Evolutionary conservation across 2,329 filamentous ascomycete genomes (phyloP).

Genomic region (Cladosporium sphaerospermum): DNA sequence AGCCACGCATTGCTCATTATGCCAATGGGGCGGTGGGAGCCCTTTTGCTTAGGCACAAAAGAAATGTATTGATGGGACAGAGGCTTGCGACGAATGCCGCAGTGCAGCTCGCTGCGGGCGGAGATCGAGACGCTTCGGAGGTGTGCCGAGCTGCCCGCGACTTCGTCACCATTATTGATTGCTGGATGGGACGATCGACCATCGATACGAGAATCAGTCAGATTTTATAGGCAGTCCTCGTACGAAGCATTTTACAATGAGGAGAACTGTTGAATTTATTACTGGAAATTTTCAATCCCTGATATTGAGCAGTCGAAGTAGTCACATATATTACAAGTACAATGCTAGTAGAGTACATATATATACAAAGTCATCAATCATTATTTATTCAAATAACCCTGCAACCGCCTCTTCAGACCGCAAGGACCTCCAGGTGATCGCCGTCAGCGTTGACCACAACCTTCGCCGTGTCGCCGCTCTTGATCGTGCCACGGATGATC

Average conservation of each 20-base stretch:
- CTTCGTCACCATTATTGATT: no score
- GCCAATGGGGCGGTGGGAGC: no score
- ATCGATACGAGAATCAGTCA: background rate
- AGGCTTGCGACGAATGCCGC: no score
- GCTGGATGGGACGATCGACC: no score
- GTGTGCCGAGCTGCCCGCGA: background rate
- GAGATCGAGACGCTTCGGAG: background rate
- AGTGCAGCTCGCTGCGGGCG: background rate
- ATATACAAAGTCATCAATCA: constrained; percentile 6
- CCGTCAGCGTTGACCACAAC: constrained; percentile 61
- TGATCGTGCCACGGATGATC: constrained; percentile 81
- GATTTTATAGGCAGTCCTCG: background rate
- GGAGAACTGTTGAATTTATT: no score
- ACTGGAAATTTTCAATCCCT: no score
- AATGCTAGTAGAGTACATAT: constrained; percentile 4
- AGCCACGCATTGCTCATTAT: constrained; percentile 31
- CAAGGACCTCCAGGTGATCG: constrained; percentile 28
- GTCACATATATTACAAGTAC: constrained; percentile 6
- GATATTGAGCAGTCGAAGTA: no score
- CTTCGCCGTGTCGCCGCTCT: constrained; percentile 64
- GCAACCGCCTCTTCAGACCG: background rate
- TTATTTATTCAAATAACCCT: background rate
- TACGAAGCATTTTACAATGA: no score
- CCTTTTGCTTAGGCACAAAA: background rate
- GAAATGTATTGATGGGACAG: background rate